Conservation (phyloP, 2,329 filamentous ascomycete species). For the Acrocalymma vagum region DNA sequence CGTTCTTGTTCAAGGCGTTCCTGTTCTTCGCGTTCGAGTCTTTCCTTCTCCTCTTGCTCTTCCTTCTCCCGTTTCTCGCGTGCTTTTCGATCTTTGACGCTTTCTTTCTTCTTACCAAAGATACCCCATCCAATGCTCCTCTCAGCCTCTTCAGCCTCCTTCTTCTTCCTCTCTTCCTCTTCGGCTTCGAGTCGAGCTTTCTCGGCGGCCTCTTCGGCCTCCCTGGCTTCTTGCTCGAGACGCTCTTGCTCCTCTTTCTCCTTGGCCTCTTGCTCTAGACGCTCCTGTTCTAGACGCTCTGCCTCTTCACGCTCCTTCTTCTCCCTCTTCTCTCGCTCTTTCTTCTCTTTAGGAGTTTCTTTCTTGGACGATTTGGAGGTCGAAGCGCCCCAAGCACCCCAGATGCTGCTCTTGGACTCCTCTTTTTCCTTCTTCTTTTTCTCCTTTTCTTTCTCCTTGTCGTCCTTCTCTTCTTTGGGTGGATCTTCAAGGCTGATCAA, state of each 20-base stretch:
- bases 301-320: conserved; percentile 36
- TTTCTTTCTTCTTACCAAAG: conserved; percentile 48
- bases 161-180: conserved; percentile 23
- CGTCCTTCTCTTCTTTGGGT: conserved; percentile 24
- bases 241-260: conserved; percentile 48
- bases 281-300: conserved; percentile 38
- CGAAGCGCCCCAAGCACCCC: conserved; percentile 24
- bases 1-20: conserved; percentile 49
- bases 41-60: conserved; percentile 35
- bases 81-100: conserved; percentile 34
- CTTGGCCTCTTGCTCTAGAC: conserved; percentile 38
- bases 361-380: conserved; percentile 32
- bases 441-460: conserved; percentile 38
- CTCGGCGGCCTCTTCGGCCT: conserved; percentile 37
- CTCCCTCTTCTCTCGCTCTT: conserved; percentile 33
- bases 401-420: conserved; percentile 32
- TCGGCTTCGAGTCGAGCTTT: conserved; percentile 32
- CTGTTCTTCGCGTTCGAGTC: conserved; percentile 31
- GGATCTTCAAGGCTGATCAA: conserved; percentile 43
- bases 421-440: conserved; percentile 34
- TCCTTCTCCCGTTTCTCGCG: conserved; percentile 48
- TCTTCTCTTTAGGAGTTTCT: conserved; percentile 48
- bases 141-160: conserved; percentile 30
- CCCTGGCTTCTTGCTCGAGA: conserved; percentile 22
- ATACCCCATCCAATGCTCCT: conserved; percentile 43